Base-by-base conservation (phyloP, 805 yeast species). In the Yamadazyma olivae region DNA sequence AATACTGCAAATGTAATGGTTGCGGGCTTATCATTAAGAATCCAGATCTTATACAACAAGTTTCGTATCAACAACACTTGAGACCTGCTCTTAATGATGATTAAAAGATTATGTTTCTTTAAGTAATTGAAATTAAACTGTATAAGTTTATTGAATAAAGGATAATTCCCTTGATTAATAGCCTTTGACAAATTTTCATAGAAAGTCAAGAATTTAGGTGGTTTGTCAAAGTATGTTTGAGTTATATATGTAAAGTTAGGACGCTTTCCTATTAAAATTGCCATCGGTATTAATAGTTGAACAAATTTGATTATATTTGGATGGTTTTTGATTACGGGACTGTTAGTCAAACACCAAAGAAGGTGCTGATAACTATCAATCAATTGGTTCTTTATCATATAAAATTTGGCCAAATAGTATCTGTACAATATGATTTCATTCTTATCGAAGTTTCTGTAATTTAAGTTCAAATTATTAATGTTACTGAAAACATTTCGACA, bases 401-500 rank as follows among this genome's bases (percentile, higher is more conserved):
- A 73, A 42, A 68, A 82, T 29, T 76, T 65, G 3, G 79, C 79
- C 30, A 78, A 55, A 31, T 74, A 67, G 48, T 64, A 78, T 32
- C 83, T 54, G 51, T 77, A 79, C 33, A 70, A 73, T 5, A 77
- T 49, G 30, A 74, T 69, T 43, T 75, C 76, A 13, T 67, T 54
- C 27, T 48, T 61, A 3, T 67, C 51, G 27, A 69, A 76, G n/a
- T 60, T 53, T 3, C 44, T 44, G 35, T 68, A 67, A 26, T 61
- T 64, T 26, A 79, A 56, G 17, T 62, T 59, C 14, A 79, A 64
- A 32, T 75, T 74, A 45, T 72, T 75, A 62, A 79, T 71, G 51
- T 79, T 79, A 22, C 81, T 70, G 48, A 78, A 77, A 26, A 79
- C 77, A 46, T 79, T 78, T 23, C 77, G 69, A 54, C 85, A 79